Conservation (phyloP, 352 stramenopile species). For the Globisporangium solare region DNA sequence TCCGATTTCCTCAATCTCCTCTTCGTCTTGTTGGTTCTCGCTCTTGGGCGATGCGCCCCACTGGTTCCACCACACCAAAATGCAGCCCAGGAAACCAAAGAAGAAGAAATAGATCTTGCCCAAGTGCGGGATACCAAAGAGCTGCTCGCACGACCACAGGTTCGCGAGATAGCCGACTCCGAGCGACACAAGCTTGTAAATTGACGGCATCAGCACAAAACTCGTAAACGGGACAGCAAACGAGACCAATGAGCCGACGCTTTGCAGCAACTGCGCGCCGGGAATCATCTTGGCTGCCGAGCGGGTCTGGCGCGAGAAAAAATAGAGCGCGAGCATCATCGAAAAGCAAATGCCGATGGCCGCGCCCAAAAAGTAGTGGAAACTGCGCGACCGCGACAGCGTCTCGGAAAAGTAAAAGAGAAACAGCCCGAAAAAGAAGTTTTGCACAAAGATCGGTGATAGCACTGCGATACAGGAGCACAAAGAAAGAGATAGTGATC, state of each 20-base stretch:
- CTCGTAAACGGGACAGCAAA: constrained; percentile 71
- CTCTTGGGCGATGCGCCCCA: constrained; percentile 58
- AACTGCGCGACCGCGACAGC: constrained; percentile 64
- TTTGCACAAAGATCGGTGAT: constrained; percentile 67
- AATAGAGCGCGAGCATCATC: constrained; percentile 67
- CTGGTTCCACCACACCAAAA: constrained; percentile 85
- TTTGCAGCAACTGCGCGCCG: constrained; percentile 63
- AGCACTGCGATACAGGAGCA: constrained; percentile 30
- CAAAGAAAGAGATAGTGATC: constrained; percentile 1
- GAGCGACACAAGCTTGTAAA: constrained; percentile 65
- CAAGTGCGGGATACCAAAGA: constrained; percentile 74
- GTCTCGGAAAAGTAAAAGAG: constrained; percentile 65
- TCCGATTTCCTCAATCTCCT: constrained; percentile 67
- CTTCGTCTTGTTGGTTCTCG: constrained; percentile 43
- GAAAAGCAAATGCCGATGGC: constrained; percentile 73
- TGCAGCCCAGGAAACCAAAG: constrained; percentile 66
- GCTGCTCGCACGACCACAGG: constrained; percentile 64
- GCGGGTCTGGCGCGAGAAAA: constrained; percentile 73
- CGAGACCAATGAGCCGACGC: constrained; percentile 57
- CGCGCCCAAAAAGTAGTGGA: constrained; percentile 76
- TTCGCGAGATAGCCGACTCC: constrained; percentile 49
- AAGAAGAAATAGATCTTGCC: constrained; percentile 85
- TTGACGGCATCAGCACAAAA: constrained; percentile 70
- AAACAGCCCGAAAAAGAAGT: constrained; percentile 64
- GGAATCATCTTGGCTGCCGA: constrained; percentile 67